phyloP scores from a whole-genome alignment of 805 yeast genomes.

The Kodamaea jinghongensis region DNA sequence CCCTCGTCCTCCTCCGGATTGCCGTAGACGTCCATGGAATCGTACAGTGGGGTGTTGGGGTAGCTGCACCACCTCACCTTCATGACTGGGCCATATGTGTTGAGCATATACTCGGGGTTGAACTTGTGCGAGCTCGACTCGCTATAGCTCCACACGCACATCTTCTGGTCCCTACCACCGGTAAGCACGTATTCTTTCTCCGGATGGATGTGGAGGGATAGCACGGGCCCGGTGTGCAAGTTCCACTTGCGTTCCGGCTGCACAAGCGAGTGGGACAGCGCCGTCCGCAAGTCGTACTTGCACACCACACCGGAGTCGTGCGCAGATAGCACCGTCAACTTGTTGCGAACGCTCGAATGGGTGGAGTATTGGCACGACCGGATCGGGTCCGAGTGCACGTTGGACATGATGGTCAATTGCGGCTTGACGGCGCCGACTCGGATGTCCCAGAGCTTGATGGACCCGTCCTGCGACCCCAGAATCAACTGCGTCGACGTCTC shows the following conservation, averaged over 20 bases:
- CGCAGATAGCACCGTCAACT: slow-evolving; percentile 59
- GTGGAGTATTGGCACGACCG: slow-evolving; percentile 54
- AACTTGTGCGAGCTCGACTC: slow-evolving; percentile 22
- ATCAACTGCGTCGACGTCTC: slow-evolving; percentile 25
- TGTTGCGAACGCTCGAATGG: slow-evolving; percentile 43
- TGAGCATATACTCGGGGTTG: slow-evolving; percentile 67
- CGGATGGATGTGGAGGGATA: slow-evolving; percentile 87
- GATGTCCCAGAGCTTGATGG: slow-evolving; percentile 73
- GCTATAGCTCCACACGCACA: slow-evolving; percentile 67
- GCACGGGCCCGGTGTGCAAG: slow-evolving; percentile 90
- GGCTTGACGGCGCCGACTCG: slow-evolving; percentile 48
- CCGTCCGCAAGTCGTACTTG: slow-evolving; percentile 73
- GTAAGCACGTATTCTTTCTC: slow-evolving; percentile 75
- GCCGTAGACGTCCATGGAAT: slow-evolving; percentile 9
- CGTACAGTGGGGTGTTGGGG: slow-evolving; percentile 32
- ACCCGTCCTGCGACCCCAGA: slow-evolving; percentile 77
- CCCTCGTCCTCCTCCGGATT: slow-evolving; percentile 19
- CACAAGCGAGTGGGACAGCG: slow-evolving; percentile 13
- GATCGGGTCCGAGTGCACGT: slow-evolving; percentile 70
- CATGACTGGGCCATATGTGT: slow-evolving; percentile 75
- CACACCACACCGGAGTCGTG: slow-evolving; percentile 89
- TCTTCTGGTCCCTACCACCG: slow-evolving; percentile 88
- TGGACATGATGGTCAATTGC: slow-evolving; percentile 42
- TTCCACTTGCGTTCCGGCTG: slow-evolving; percentile 75
- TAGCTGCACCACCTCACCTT: slow-evolving; percentile 62